A percentile compares a stretch with the other conserved stretches of the same genome.
These are phyloP conservation scores for Ammopiptanthus mongolicus DNA, from an alignment of 306 rosid genomes.

Conservation along the genomic window DNA sequence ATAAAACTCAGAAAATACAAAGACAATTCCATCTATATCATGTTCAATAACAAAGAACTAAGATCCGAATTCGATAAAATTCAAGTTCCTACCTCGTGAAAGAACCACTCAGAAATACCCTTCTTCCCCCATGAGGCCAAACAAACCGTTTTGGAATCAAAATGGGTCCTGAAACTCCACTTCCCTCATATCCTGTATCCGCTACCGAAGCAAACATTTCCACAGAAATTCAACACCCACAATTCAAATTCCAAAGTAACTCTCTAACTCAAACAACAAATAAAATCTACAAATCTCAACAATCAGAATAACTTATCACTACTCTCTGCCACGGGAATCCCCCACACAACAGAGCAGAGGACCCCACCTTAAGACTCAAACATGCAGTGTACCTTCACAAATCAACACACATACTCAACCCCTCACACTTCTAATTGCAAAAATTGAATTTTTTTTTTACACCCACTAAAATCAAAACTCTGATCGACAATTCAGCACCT, in stretches of 20 bases:
- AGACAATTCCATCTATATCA: background rate
- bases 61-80: background rate
- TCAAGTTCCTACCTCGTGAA: constrained; percentile 54
- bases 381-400: constrained; percentile 51
- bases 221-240: constrained; percentile 22
- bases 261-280: background rate
- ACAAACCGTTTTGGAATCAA: constrained; percentile 55
- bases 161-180: constrained; percentile 44
- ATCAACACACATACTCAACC: constrained; percentile 3
- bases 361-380: constrained; percentile 50
- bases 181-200: constrained; percentile 40
- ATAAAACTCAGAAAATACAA: background rate
- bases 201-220: constrained; percentile 61
- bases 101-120: constrained; percentile 65
- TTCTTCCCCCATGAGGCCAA: constrained; percentile 81
- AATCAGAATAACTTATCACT: background rate
- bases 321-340: constrained; percentile 50
- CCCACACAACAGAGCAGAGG: constrained; percentile 69
- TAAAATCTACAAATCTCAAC: constrained; percentile 15
- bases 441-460: background rate
- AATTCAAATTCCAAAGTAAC: background rate
- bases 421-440: constrained; percentile 20
- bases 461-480: constrained; percentile 25
- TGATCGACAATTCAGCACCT: constrained; percentile 35
- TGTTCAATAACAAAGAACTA: constrained; percentile 1